A percentile compares a stretch with the other conserved stretches of the same genome.
phyloP scores from a whole-genome alignment of 176 grass and related monocot genomes.

The Eleusine coracana region DNA sequence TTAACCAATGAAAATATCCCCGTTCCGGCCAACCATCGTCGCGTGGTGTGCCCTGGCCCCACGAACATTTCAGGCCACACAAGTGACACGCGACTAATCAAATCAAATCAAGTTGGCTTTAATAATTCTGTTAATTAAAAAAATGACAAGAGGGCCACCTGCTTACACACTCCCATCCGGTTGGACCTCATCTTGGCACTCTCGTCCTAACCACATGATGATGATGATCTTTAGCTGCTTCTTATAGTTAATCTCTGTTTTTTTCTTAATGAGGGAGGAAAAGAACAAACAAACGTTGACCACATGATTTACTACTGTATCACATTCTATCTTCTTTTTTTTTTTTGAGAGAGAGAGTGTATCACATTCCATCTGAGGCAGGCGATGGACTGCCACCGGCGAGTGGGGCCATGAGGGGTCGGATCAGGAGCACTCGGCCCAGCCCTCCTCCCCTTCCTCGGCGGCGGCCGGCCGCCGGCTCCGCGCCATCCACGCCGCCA shows the following conservation, averaged over 20 bases:
- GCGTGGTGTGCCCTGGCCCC: too few species aligned
- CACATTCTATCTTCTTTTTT: not conserved
- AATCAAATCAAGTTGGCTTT: not conserved
- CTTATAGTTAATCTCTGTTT: not conserved
- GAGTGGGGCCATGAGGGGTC: not conserved
- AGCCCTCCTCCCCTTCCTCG: conserved; percentile 47
- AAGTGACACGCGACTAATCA: not conserved
- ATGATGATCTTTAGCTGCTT: not conserved
- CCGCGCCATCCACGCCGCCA: conserved; percentile 56
- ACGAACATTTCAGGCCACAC: not conserved
- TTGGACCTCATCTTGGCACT: not conserved
- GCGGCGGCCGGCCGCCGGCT: not conserved
- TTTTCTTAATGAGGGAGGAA: not conserved
- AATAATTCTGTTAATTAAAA: not conserved
- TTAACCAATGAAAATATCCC: not conserved
- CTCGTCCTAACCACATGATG: conserved; percentile 13
- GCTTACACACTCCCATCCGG: not conserved
- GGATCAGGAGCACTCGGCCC: conserved; percentile 65
- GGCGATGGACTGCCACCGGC: not conserved
- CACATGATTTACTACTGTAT: conserved; percentile 25
- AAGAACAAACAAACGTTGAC: conserved; percentile 41
- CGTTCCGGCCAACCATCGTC: not conserved
- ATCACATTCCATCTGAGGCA: not conserved
- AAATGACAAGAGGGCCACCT: not conserved
- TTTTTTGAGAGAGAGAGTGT: not conserved